These are phyloP conservation scores for Closterium sp. DNA, from an alignment of 139 green algal genomes.

Conservation along the genomic window DNA sequence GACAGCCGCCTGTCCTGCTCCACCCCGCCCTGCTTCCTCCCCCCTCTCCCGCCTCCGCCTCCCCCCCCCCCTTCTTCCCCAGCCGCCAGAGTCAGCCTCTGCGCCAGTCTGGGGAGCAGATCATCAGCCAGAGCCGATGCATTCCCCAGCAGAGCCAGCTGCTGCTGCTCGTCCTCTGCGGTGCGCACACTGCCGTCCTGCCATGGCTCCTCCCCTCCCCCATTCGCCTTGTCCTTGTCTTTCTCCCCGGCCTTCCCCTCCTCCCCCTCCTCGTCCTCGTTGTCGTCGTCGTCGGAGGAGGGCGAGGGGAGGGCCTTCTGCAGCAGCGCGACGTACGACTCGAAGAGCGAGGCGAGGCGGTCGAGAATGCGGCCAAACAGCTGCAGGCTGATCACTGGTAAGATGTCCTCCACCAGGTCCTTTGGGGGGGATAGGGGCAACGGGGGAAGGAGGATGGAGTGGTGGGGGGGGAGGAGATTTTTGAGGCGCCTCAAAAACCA, in stretches of 20 bases:
- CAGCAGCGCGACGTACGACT: conserved; percentile 33
- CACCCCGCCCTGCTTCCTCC: not conserved
- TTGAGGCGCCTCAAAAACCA: no score
- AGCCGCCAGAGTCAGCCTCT: not conserved
- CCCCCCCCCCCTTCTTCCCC: not conserved
- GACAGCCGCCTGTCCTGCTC: not conserved
- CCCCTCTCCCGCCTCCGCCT: not conserved
- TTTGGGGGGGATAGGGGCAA: not conserved
- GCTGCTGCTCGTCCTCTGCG: conserved; percentile 20
- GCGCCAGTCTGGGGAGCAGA: conserved; percentile 10
- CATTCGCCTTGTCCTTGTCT: not conserved
- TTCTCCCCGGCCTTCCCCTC: no score
- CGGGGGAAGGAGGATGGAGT: conserved; percentile 5
- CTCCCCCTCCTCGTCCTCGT: not conserved
- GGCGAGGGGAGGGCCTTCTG: conserved; percentile 30
- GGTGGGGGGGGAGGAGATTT: not conserved
- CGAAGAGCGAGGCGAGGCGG: conserved; percentile 24
- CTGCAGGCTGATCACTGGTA: conserved; percentile 19
- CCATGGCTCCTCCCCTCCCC: not conserved
- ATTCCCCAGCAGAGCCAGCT: conserved; percentile 47
- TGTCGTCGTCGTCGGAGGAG: not conserved
- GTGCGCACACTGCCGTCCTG: not conserved
- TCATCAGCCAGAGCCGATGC: conserved; percentile 38
- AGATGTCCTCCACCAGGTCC: conserved; percentile 41
- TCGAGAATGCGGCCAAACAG: conserved; percentile 20